A percentile compares a stretch with the other conserved stretches of the same genome.
Evolutionary conservation across 306 rosid genomes (phyloP).

Genomic region (Vigna reflexopilosa): DNA sequence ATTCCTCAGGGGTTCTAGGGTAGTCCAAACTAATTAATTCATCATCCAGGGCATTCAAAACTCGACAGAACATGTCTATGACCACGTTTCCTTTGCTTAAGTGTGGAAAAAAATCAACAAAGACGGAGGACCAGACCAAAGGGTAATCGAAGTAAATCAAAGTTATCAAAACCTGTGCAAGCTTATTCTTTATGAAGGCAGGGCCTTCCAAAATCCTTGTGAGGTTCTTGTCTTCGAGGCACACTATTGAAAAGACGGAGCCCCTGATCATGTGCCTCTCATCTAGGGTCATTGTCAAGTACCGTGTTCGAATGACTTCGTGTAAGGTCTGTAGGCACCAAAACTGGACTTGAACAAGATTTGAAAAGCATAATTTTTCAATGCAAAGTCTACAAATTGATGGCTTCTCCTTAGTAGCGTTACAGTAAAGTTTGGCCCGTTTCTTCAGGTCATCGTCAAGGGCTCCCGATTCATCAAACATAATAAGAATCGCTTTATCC

Average conservation of each 20-base stretch:
- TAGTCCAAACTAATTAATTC: conserved; percentile 87
- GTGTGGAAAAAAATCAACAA: conserved; percentile 79
- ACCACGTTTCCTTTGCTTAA: conserved; percentile 75
- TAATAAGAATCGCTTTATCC: conserved; percentile 81
- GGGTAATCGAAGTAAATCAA: conserved; percentile 88
- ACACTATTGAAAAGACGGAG: conserved; percentile 78
- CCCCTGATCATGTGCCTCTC: conserved; percentile 79
- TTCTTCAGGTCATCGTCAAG: conserved; percentile 69
- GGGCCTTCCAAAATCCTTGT: conserved; percentile 77
- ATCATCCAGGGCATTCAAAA: conserved; percentile 86
- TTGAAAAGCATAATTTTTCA: conserved; percentile 73
- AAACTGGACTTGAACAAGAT: conserved; percentile 82
- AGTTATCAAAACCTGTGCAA: conserved; percentile 76
- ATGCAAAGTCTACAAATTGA: conserved; percentile 76
- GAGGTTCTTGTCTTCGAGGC: conserved; percentile 67
- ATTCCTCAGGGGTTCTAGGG: conserved; percentile 75
- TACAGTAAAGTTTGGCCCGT: conserved; percentile 72
- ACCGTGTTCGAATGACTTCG: conserved; percentile 72
- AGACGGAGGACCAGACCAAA: conserved; percentile 78
- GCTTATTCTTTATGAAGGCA: conserved; percentile 56
- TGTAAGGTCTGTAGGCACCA: conserved; percentile 94
- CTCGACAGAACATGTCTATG: conserved; percentile 95
- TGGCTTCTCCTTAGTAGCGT: conserved; percentile 68
- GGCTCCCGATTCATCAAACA: conserved; percentile 83
- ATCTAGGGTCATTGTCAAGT: conserved; percentile 67